Evolutionary conservation across 1,284 basidiomycete genomes (phyloP).

Genomic region (Papiliotrema nemorosa): DNA sequence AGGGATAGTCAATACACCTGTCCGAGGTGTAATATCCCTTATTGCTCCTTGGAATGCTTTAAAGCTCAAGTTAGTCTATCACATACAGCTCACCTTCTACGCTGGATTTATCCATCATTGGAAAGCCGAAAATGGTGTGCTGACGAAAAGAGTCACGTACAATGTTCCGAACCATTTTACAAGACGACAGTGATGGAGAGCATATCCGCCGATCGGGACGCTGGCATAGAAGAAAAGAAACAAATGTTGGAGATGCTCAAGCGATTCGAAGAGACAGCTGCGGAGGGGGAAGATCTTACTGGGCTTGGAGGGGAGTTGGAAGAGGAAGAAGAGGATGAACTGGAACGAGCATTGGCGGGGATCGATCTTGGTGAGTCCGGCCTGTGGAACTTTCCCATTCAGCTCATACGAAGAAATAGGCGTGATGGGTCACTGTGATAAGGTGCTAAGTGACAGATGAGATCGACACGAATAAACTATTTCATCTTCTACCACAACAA

Average conservation of each 20-base stretch:
- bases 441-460: slow-evolving; percentile 27
- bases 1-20: slow-evolving; percentile 45
- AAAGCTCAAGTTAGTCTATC: slow-evolving; percentile 27
- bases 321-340: slow-evolving; percentile 26
- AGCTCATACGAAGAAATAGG: not conserved
- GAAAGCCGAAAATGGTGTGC: not conserved
- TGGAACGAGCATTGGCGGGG: slow-evolving; percentile 28
- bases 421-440: not conserved
- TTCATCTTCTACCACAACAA: slow-evolving; percentile 38
- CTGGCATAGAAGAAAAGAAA: slow-evolving; percentile 38
- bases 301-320: slow-evolving; percentile 25
- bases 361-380: slow-evolving; percentile 39
- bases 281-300: slow-evolving; percentile 23
- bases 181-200: slow-evolving; percentile 33
- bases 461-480: slow-evolving; percentile 44
- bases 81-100: not conserved
- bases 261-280: slow-evolving; percentile 42
- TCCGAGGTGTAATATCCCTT: slow-evolving; percentile 47
- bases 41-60: slow-evolving; percentile 48
- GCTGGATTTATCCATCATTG: no score
- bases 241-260: slow-evolving; percentile 46
- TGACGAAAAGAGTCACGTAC: slow-evolving; percentile 23
- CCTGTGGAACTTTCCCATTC: not conserved
- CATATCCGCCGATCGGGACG: slow-evolving; percentile 35
- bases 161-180: slow-evolving; percentile 50